Conservation (phyloP, 176 grass and related monocot genomes). For the Tuctoria greenei region DNA sequence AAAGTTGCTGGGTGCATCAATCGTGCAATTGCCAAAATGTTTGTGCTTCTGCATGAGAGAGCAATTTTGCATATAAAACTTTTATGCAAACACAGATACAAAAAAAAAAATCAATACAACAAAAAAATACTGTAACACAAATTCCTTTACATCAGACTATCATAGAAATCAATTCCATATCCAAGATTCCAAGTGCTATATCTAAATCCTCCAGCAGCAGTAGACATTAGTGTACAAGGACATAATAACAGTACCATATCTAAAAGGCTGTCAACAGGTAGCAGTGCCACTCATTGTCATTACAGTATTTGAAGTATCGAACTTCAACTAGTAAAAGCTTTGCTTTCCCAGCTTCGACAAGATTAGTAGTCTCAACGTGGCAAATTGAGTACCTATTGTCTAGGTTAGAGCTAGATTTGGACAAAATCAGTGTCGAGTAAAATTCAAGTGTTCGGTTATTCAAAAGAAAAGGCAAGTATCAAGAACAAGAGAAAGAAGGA, state of each 20-base stretch:
- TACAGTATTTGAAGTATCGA: not conserved
- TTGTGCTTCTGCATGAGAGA: not conserved
- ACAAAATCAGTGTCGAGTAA: not conserved
- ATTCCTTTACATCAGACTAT: not conserved
- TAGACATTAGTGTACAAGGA: conserved; percentile 9
- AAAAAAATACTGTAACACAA: not conserved
- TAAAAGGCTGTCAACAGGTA: not conserved
- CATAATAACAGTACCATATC: not conserved
- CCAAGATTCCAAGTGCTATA: not conserved
- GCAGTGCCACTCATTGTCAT: not conserved
- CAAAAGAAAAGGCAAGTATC: not conserved
- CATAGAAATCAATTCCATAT: not conserved
- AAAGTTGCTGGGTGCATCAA: conserved; percentile 17
- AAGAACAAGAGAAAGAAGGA: not conserved
- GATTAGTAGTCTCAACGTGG: not conserved
- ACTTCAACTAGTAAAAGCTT: not conserved
- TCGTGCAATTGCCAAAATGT: not conserved
- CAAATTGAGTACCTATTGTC: not conserved
- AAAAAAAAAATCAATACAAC: not conserved
- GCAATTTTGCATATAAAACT: not conserved
- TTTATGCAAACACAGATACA: not conserved
- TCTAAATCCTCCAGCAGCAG: not conserved
- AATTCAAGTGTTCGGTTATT: not conserved
- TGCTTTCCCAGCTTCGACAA: not conserved
- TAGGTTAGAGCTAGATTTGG: not conserved